phyloP scores from a whole-genome alignment of 2,329 filamentous ascomycete species.

The Botrytis fragariae region DNA sequence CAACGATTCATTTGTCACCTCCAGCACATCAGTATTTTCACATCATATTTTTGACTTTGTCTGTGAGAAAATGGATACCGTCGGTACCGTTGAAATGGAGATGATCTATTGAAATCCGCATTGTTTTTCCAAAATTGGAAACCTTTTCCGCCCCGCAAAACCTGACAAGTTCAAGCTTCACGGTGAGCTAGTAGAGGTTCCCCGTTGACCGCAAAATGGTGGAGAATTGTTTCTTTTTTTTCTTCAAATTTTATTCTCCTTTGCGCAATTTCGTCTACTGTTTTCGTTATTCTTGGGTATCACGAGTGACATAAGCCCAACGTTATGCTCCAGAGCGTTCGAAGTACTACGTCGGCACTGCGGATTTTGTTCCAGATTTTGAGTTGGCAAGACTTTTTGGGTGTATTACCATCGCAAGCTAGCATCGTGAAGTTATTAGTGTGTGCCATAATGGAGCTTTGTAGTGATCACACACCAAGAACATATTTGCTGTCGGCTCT shows the following conservation, averaged over 20 bases:
- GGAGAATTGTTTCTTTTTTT: slow-evolving; percentile 1
- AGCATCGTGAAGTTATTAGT: slow-evolving; percentile 2
- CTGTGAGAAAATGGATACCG: background rate
- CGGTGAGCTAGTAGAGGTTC: slow-evolving; percentile 1
- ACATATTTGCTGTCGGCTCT: background rate
- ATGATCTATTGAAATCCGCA: slow-evolving; percentile 4
- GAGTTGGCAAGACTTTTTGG: slow-evolving; percentile 3
- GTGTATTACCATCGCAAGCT: background rate
- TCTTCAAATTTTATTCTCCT: background rate
- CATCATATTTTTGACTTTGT: background rate
- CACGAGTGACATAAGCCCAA: background rate
- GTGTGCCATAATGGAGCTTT: slow-evolving; percentile 9
- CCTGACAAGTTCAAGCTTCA: background rate
- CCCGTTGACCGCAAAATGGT: slow-evolving; percentile 16
- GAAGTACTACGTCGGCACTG: background rate
- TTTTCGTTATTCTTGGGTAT: slow-evolving; percentile 5
- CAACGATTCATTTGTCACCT: background rate
- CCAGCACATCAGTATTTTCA: background rate
- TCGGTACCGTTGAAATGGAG: background rate
- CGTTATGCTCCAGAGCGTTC: slow-evolving; percentile 9
- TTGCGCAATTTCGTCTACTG: background rate
- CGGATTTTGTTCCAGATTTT: slow-evolving; percentile 15
- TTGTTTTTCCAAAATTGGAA: slow-evolving; percentile 1
- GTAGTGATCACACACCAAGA: slow-evolving; percentile 4
- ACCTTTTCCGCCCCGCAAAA: slow-evolving; percentile 11